These are phyloP conservation scores for Epichloe typhina DNA, from an alignment of 2,329 filamentous ascomycete genomes.

Conservation along the genomic window DNA sequence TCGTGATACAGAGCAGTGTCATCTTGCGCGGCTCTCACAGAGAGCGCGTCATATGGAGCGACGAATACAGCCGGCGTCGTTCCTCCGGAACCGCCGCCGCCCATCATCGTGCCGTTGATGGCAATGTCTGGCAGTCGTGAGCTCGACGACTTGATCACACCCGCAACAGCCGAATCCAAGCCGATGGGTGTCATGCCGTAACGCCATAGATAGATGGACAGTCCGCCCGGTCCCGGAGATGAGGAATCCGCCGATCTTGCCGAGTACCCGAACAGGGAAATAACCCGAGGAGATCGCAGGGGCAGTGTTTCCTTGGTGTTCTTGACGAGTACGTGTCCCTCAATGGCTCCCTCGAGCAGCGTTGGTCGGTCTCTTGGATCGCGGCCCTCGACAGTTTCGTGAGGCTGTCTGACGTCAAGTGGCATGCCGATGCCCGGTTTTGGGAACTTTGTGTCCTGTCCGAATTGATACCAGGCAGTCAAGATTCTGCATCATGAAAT, in stretches of 20 bases:
- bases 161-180: constrained; percentile 8
- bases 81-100: constrained; percentile 35
- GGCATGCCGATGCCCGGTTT: constrained; percentile 39
- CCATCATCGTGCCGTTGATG: constrained; percentile 29
- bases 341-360: constrained; percentile 43
- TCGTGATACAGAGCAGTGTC: constrained; percentile 48
- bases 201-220: constrained; percentile 20
- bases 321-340: constrained; percentile 52
- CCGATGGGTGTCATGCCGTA: constrained; percentile 16
- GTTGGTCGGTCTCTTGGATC: constrained; percentile 27
- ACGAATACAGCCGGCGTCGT: constrained; percentile 33
- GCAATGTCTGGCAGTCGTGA: constrained; percentile 11
- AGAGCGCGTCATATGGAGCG: constrained; percentile 42
- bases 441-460: constrained; percentile 35
- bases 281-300: constrained; percentile 31
- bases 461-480: constrained; percentile 43
- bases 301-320: constrained; percentile 43
- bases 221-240: constrained; percentile 21
- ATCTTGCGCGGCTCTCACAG: constrained; percentile 38
- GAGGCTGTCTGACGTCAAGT: constrained; percentile 31
- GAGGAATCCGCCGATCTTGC: constrained; percentile 32
- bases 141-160: constrained; percentile 7
- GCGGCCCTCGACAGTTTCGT: constrained; percentile 40
- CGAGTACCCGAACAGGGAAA: constrained; percentile 53
- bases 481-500: constrained; percentile 22